Conservation (phyloP, 2,329 filamentous ascomycete genomes). For the Aureobasidium leucospermi region DNA sequence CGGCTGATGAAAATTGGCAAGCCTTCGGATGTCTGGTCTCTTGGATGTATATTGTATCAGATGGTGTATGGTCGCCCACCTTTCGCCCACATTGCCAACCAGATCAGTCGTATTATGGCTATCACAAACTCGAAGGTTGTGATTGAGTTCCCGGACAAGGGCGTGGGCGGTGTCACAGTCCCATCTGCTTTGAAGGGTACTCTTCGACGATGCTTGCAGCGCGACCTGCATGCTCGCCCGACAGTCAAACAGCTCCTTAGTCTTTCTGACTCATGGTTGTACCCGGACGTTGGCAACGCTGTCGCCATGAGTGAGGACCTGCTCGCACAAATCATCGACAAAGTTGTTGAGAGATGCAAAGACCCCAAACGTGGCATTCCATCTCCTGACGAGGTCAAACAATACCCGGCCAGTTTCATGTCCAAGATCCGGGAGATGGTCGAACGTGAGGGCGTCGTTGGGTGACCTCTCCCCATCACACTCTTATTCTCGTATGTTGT, state of each 20-base stretch:
- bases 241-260: slow-evolving; percentile 50
- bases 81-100: slow-evolving; percentile 85
- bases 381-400: slow-evolving; percentile 46
- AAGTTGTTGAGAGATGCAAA: slow-evolving; percentile 53
- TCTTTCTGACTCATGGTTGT: slow-evolving; percentile 50
- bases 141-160: slow-evolving; percentile 65
- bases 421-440: slow-evolving; percentile 39
- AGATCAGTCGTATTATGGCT: slow-evolving; percentile 76
- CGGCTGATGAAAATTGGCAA: slow-evolving; percentile 82
- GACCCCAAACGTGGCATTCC: slow-evolving; percentile 45
- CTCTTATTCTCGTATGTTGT: slow-evolving; percentile 1
- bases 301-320: slow-evolving; percentile 51
- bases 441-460: slow-evolving; percentile 21
- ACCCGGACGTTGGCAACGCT: slow-evolving; percentile 44
- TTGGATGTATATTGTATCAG: slow-evolving; percentile 95
- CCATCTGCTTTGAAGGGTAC: slow-evolving; percentile 50
- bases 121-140: slow-evolving; percentile 71
- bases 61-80: slow-evolving; percentile 97
- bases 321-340: slow-evolving; percentile 51
- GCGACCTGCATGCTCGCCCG: slow-evolving; percentile 50
- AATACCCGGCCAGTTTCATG: slow-evolving; percentile 42
- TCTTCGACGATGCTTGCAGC: slow-evolving; percentile 50
- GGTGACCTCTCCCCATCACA: neutral
- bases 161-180: slow-evolving; percentile 55
- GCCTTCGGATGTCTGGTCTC: slow-evolving; percentile 89